Conservation (phyloP, 345 rosid genomes). For the Fremontodendron californicum region DNA sequence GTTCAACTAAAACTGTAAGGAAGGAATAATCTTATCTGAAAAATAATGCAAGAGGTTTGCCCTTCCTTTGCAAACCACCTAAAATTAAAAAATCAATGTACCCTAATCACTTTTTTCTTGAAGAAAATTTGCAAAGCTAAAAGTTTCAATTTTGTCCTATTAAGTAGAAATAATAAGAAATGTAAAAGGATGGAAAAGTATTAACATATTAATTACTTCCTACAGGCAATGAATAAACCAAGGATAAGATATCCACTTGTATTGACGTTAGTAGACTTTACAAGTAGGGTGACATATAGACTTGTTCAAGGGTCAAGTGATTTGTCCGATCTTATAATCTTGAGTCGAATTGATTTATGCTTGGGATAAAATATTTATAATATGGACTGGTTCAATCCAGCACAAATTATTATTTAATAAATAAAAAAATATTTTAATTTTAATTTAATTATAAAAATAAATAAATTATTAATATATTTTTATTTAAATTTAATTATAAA, state of each 20-base stretch:
- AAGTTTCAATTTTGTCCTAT: not conserved
- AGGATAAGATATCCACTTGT: not conserved
- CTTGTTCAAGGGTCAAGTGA: no score
- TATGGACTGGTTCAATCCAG: no score
- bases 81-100: not conserved
- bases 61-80: not conserved
- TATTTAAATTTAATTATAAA: no score
- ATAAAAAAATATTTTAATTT: no score
- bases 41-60: not conserved
- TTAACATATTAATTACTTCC: not conserved
- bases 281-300: no score
- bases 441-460: no score
- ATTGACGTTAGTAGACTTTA: no score
- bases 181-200: not conserved
- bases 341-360: no score
- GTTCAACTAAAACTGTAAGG: not conserved
- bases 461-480: no score
- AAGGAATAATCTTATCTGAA: not conserved
- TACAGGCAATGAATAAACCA: not conserved
- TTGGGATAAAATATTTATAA: no score
- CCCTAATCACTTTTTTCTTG: not conserved
- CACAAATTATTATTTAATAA: no score
- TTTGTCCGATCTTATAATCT: no score
- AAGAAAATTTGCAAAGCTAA: not conserved
- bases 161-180: not conserved